Percentiles rank a stretch among this genome's conserved stretches.
Conservation (phyloP, 345 rosid genomes). For the Lumnitzera racemosa region DNA sequence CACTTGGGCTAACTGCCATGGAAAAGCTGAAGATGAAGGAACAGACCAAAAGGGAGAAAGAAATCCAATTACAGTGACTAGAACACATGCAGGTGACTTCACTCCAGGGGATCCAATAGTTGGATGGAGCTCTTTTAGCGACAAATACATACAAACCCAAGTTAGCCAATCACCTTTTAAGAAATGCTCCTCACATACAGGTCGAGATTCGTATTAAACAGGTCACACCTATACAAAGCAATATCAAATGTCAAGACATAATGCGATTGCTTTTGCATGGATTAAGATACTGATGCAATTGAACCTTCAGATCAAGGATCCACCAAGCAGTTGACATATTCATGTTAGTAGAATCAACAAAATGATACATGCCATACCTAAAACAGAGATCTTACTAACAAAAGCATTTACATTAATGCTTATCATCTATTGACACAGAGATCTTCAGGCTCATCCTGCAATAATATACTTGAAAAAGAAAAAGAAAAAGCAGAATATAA, state of each 20-base stretch:
- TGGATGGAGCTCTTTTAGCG: no score
- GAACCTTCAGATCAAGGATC: neutral
- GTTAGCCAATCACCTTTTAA: constrained; percentile 10
- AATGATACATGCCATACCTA: no score
- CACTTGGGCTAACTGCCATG: no score
- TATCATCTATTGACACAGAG: neutral
- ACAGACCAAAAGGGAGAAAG: no score
- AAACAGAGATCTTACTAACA: no score
- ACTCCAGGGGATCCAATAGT: no score
- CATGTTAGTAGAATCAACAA: no score
- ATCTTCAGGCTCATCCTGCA: neutral
- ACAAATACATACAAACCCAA: no score
- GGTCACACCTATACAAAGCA: constrained; percentile 45
- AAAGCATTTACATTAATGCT: neutral
- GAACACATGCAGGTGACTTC: no score
- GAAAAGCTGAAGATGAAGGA: no score
- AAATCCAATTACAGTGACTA: no score
- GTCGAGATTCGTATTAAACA: constrained; percentile 64
- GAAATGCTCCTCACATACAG: constrained; percentile 80
- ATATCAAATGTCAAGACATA: neutral
- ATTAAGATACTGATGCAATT: neutral
- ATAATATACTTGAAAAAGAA: neutral
- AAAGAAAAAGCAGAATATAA: neutral
- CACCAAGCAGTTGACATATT: no score
- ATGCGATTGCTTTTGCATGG: neutral